These are phyloP conservation scores for Bolboschoenus planiculmis DNA, from an alignment of 176 grass and related monocot species.

Conservation along the genomic window DNA sequence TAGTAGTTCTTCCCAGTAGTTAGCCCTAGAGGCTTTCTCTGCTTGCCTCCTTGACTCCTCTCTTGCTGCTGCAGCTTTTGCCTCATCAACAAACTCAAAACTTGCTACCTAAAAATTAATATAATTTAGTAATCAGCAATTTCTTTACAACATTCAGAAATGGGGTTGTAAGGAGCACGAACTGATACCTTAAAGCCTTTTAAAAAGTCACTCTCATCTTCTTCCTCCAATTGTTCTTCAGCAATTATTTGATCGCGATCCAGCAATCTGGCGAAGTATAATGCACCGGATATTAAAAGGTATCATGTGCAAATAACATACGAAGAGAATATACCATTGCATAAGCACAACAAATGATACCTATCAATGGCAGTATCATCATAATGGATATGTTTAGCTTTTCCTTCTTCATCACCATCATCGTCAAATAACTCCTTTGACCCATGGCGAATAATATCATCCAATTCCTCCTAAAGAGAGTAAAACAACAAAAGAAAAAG, in stretches of 20 bases:
- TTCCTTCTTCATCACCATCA: slow-evolving; percentile 76
- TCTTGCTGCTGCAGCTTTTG: slow-evolving; percentile 78
- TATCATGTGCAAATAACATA: neutral
- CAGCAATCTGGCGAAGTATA: slow-evolving; percentile 52
- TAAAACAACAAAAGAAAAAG: neutral
- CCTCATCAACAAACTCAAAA: slow-evolving; percentile 94
- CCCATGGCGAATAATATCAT: slow-evolving; percentile 98
- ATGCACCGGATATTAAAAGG: neutral
- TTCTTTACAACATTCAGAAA: slow-evolving; percentile 19
- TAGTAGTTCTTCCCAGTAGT: slow-evolving; percentile 89
- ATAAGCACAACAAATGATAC: slow-evolving; percentile 32
- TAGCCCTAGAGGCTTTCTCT: slow-evolving; percentile 46
- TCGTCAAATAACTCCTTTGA: slow-evolving; percentile 99
- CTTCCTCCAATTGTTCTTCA: slow-evolving; percentile 82
- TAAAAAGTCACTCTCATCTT: slow-evolving; percentile 75
- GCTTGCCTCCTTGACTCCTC: slow-evolving; percentile 72
- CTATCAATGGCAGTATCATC: slow-evolving; percentile 91
- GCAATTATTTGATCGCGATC: slow-evolving; percentile 79
- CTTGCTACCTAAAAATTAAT: slow-evolving; percentile 61
- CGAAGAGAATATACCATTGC: slow-evolving; percentile 13
- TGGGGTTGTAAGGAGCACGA: slow-evolving; percentile 20
- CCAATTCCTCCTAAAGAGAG: slow-evolving; percentile 68
- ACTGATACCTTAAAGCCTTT: slow-evolving; percentile 95
- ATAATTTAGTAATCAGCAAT: slow-evolving; percentile 10
- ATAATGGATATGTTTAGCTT: slow-evolving; percentile 97